Evolutionary conservation across 345 rosid genomes (phyloP).

Genomic region (Ceriops decandra): DNA sequence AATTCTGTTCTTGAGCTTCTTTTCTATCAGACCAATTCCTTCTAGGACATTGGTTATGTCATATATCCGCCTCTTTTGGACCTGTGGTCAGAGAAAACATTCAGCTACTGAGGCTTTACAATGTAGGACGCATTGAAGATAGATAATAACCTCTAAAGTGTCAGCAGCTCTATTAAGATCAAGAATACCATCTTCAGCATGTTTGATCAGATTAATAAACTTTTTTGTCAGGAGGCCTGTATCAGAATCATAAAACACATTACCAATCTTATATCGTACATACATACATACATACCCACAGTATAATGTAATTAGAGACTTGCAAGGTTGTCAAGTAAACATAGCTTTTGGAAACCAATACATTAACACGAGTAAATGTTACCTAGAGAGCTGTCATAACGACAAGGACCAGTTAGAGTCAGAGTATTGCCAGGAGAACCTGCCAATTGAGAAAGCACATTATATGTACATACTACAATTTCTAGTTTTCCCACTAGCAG

Average conservation of each 20-base stretch:
- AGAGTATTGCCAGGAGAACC: slow-evolving; percentile 83
- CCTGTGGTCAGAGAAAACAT: slow-evolving; percentile 45
- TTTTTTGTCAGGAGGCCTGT: slow-evolving; percentile 94
- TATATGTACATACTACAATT: slow-evolving; percentile 6
- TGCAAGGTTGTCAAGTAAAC: background rate
- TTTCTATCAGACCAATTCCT: slow-evolving; percentile 98
- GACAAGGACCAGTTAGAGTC: slow-evolving; percentile 82
- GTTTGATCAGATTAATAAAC: slow-evolving; percentile 89
- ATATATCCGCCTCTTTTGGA: slow-evolving; percentile 96
- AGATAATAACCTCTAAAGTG: slow-evolving; percentile 66
- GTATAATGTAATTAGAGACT: slow-evolving; percentile 2
- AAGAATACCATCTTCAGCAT: slow-evolving; percentile 91
- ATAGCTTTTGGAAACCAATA: background rate
- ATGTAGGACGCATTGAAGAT: background rate
- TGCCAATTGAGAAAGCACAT: slow-evolving; percentile 42
- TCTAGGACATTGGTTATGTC: slow-evolving; percentile 98
- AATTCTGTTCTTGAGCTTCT: slow-evolving; percentile 92
- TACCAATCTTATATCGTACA: background rate
- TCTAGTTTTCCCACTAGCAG: background rate
- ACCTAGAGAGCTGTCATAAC: slow-evolving; percentile 97
- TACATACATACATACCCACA: background rate
- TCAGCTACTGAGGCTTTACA: slow-evolving; percentile 18
- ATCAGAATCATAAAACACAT: slow-evolving; percentile 16
- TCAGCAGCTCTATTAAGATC: slow-evolving; percentile 95
- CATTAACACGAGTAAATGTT: slow-evolving; percentile 22